Base-by-base conservation (phyloP, 116 monocot species). In the Iris pallida region DNA sequence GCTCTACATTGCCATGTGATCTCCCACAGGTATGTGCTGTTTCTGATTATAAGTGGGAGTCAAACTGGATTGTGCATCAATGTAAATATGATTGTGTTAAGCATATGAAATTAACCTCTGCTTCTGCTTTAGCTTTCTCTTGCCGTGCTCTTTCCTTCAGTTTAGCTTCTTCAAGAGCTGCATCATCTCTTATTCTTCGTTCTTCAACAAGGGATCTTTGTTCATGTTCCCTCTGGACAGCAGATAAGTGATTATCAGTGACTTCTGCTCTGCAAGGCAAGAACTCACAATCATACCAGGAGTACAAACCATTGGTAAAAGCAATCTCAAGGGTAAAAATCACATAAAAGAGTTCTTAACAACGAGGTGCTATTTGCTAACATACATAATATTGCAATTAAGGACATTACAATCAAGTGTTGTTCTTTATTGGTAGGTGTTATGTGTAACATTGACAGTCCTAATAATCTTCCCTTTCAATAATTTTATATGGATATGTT, bases 181-280 rank as follows among this genome's bases (percentile, higher is more conserved):
- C 92, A 77, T 89, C 97, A 71, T 92, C 82, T 83, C 78, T 87
- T 76, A 97, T 89, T 83, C 81, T 71, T 46, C 81, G 71, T 63
- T 97, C 97, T 70, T 86, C 92, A 61, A 88, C 85, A 66, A 81
- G 89, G 8, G 87, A 97, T 79, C 81, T 87, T 68, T 89, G 80
- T 74, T 89, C 81, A 76, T 97, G 92, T 77, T 89, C 82, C 64
- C 85, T 87, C 81, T 92, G 92, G 16, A 92, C 14, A 11, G 78
- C 71, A 45, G 96, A 87, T 72, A 96, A 78, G 73, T 85, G 92
- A 52, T 63, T 85, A 81, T 89, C 83, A 58, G 87, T 74, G 59
- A 83, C 81, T 74, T 92, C 89, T 46, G 82, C 89, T 75, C 95
- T 95, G 51, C 11, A 72, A 71, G 20, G 46, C 7, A 61, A 44